Evolutionary conservation across 495 filamentous ascomycete genomes (phyloP).

Genomic region (Aspergillus coremiiformis): DNA sequence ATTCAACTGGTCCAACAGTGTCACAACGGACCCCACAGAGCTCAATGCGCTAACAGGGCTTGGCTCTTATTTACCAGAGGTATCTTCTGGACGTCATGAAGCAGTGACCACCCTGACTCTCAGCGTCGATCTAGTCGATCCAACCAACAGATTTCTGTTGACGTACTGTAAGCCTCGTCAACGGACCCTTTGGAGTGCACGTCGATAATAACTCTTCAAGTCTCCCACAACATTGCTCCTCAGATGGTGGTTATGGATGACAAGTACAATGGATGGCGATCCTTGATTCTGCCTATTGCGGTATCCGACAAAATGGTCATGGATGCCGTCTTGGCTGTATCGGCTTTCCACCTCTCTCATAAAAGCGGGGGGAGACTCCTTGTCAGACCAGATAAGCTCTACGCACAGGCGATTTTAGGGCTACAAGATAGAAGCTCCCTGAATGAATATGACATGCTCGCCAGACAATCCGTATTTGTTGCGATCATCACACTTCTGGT

Average conservation of each 20-base stretch:
- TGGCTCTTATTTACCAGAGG: not conserved
- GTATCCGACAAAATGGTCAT: constrained; percentile 4
- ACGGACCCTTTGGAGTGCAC: not conserved
- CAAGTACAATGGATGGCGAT: constrained; percentile 11
- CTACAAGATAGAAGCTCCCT: not conserved
- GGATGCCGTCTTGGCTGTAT: constrained; percentile 8
- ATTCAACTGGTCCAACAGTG: not conserved
- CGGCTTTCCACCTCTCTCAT: constrained; percentile 1
- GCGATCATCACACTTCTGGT: constrained; percentile 1
- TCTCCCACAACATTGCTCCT: constrained; percentile 10
- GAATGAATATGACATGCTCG: not conserved
- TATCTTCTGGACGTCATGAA: not conserved
- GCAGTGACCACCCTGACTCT: not conserved
- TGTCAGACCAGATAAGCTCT: not conserved
- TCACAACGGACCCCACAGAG: not conserved
- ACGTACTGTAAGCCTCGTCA: constrained; percentile 2
- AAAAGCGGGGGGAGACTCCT: not conserved
- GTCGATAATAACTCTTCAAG: not conserved
- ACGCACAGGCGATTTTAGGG: constrained; percentile 3
- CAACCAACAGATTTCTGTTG: not conserved
- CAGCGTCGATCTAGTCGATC: not conserved
- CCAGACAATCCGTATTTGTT: constrained; percentile 1
- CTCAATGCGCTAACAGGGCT: not conserved
- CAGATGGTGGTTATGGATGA: constrained; percentile 12
- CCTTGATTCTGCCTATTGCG: constrained; percentile 9